Conservation (phyloP, 1,139 yeast species). For the Arxiozyma heterogenica region DNA sequence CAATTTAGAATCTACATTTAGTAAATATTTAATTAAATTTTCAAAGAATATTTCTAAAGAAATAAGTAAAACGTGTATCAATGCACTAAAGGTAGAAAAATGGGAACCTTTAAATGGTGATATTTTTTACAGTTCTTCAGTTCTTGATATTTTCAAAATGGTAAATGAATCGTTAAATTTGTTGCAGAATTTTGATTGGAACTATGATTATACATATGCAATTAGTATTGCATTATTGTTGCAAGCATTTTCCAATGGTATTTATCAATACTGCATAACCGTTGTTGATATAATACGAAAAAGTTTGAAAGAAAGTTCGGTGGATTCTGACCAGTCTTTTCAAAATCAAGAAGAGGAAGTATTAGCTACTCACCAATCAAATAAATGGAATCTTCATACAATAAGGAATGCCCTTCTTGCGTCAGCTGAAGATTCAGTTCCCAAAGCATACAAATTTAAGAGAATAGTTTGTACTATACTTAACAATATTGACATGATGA, state of each 20-base stretch:
- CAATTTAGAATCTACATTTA: constrained; percentile 52
- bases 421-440: constrained; percentile 32
- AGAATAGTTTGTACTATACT: constrained; percentile 65
- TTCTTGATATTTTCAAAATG: constrained; percentile 57
- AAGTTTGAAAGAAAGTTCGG: constrained; percentile 33
- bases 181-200: constrained; percentile 54
- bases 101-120: constrained; percentile 46
- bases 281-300: constrained; percentile 40
- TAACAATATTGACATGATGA: constrained; percentile 59
- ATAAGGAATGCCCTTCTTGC: constrained; percentile 39
- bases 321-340: constrained; percentile 17
- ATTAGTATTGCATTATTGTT: constrained; percentile 49
- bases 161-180: constrained; percentile 49
- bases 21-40: constrained; percentile 44
- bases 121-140: constrained; percentile 44
- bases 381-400: constrained; percentile 38
- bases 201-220: constrained; percentile 51
- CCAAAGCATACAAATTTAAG: constrained; percentile 54
- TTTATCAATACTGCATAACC: constrained; percentile 43
- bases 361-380: constrained; percentile 16
- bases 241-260: constrained; percentile 54
- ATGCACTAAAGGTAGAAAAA: constrained; percentile 47
- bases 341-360: constrained; percentile 14
- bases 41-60: constrained; percentile 40
- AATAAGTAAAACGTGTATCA: constrained; percentile 42